These are phyloP conservation scores for Zymoseptoria tritici DNA, from an alignment of 2,329 filamentous ascomycete species.

Conservation along the genomic window DNA sequence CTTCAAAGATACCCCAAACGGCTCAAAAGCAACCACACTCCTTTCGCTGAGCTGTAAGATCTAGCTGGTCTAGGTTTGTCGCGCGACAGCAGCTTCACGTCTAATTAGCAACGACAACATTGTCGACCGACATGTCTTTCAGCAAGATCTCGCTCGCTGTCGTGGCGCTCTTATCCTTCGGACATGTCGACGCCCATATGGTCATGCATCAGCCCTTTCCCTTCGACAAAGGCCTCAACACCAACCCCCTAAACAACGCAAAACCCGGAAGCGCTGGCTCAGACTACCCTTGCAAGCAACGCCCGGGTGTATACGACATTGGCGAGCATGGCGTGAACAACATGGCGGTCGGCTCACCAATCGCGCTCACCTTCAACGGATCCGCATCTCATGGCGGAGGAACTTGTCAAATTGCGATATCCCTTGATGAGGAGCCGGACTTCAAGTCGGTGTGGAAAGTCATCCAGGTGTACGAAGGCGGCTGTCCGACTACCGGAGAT, in stretches of 20 bases:
- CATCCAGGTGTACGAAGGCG: constrained; percentile 79
- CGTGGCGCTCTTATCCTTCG: constrained; percentile 31
- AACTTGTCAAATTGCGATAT: constrained; percentile 79
- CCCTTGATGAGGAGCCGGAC: constrained; percentile 64
- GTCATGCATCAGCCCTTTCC: constrained; percentile 62
- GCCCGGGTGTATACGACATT: constrained; percentile 39
- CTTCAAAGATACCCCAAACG: neutral
- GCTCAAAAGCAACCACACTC: constrained; percentile 7
- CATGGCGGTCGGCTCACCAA: constrained; percentile 55
- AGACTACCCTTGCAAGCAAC: constrained; percentile 77
- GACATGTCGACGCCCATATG: constrained; percentile 63
- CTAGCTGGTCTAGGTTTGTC: constrained; percentile 16
- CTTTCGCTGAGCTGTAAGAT: neutral
- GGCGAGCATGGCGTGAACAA: constrained; percentile 44
- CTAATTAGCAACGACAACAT: too few relatives aligned
- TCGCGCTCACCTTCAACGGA: constrained; percentile 61
- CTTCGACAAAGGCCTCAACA: constrained; percentile 51
- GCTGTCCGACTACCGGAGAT: constrained; percentile 66
- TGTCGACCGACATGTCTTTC: neutral
- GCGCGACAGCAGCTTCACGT: neutral
- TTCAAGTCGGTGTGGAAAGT: constrained; percentile 70
- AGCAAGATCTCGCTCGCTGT: constrained; percentile 4
- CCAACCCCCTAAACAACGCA: constrained; percentile 57
- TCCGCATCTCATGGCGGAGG: constrained; percentile 79
- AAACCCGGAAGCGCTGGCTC: constrained; percentile 23